Evolutionary conservation across 2,329 filamentous ascomycete genomes (phyloP).

Genomic region (Rhynchosporium graminicola): DNA sequence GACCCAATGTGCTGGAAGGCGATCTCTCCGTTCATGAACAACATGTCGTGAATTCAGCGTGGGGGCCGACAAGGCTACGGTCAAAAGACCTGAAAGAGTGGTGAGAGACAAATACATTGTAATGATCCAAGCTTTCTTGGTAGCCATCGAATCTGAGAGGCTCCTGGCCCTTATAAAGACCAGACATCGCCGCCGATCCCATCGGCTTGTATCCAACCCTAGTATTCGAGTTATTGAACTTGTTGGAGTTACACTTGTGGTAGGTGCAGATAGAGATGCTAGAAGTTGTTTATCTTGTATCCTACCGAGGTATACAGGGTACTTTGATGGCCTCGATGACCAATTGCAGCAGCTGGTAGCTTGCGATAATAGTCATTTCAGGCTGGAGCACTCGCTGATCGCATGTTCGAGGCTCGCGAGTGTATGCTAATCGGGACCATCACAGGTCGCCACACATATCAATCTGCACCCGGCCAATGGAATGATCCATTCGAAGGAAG

Average conservation of each 20-base stretch:
- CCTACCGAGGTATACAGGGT: background rate
- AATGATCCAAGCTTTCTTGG: background rate
- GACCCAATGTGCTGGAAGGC: conserved; percentile 23
- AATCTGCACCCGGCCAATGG: conserved; percentile 8
- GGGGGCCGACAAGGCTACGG: conserved; percentile 21
- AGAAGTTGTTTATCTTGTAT: conserved; percentile 2
- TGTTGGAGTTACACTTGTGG: background rate
- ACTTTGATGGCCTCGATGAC: background rate
- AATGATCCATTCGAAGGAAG: conserved; percentile 2
- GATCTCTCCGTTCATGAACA: conserved; percentile 31
- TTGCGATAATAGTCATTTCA: background rate
- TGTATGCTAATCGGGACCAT: too few relatives aligned
- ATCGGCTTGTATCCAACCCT: background rate
- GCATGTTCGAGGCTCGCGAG: background rate
- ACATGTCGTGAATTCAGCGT: conserved; percentile 23
- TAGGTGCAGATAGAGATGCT: background rate
- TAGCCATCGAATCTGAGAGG: background rate
- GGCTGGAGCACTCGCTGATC: background rate
- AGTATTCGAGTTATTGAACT: background rate
- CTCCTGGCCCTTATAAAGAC: background rate
- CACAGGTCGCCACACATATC: too few relatives aligned
- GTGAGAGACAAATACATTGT: conserved; percentile 28
- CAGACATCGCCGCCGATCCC: background rate
- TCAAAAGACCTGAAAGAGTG: conserved; percentile 18
- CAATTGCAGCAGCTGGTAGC: background rate